phyloP scores from a whole-genome alignment of 345 rosid genomes.

The Rhodomyrtus tomentosa region DNA sequence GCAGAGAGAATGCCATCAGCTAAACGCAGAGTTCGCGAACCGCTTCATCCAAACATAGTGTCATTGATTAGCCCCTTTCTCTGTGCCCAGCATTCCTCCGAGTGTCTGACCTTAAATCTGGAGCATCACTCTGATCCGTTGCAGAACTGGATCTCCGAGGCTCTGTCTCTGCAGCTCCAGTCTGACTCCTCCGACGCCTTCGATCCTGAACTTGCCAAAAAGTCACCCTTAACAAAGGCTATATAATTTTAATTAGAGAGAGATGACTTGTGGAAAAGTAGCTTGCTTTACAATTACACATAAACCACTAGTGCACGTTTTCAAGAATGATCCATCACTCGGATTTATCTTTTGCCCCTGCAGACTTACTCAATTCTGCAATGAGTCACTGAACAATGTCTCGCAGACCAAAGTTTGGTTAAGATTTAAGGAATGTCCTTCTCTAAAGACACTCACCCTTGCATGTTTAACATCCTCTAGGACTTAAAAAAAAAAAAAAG shows the following conservation, averaged over 20 bases:
- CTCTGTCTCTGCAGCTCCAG: slow-evolving; percentile 22
- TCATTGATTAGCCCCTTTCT: slow-evolving; percentile 4
- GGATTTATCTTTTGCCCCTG: not conserved
- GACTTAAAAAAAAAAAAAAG: not conserved
- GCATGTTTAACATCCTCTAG: not conserved
- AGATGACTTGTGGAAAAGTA: not conserved
- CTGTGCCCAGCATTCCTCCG: slow-evolving; percentile 1
- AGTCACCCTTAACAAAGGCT: not conserved
- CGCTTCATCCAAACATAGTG: not conserved
- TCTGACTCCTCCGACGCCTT: slow-evolving; percentile 50
- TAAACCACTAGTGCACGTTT: not conserved
- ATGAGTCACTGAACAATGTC: not conserved
- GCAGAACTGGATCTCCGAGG: slow-evolving; percentile 34
- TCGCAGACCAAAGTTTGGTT: not conserved
- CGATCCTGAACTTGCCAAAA: slow-evolving; percentile 44
- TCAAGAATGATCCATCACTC: not conserved
- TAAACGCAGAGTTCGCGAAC: not conserved
- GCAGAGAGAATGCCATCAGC: not conserved
- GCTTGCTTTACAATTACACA: not conserved
- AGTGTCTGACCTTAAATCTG: slow-evolving; percentile 5
- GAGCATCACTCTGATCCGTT: slow-evolving; percentile 30
- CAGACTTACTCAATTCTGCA: not conserved
- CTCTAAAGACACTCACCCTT: not conserved
- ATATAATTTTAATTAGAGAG: not conserved
- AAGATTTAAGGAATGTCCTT: not conserved